Base-by-base conservation (phyloP, 2,329 filamentous ascomycete species). In the Clonostachys byssicola region DNA sequence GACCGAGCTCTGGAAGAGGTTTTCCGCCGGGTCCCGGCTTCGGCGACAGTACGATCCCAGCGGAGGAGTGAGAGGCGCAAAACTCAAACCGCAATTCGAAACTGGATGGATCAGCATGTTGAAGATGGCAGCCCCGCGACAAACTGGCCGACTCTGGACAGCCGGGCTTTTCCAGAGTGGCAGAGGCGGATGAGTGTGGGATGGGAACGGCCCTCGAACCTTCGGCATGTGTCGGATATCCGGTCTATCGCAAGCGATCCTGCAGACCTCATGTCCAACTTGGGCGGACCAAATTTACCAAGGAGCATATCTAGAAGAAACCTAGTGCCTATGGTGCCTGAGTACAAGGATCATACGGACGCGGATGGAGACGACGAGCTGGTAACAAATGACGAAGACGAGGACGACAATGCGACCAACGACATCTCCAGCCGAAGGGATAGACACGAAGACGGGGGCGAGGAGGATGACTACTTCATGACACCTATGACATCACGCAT, bases 1-100 rank as follows among this genome's bases (percentile, higher is more conserved):
- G 92, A 96, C 56, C 85, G 84, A 46, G 92, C 90, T 8, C 71
- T 97, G 18, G 92, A 96, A 54, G 92, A 96, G 60, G 90, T 97
- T 0, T 97, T 97, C 62, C 80, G 89, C 51, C 75, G 80, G 16
- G 81, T 83, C 0, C 89, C 88, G 30, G 85, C 86, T 50, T 73
- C 81, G 44, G 77, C 78, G 8, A 74, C 81, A 3, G 67, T 85
- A 46, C 76, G 79, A 16, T 83, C 78, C 2, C 77, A 81, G 43
- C 74, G 78, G 43, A 75, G 79, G 44, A 75, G 81, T 30, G 85
- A 89, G 54, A 78, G 84, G 51, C 80, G 81, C 36, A 86, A 91
- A 61, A 89, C 86, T 2, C 86, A 87, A 53, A 91, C 85, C 49
- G 88, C 89, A 1, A 91, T 96, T 45, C 85, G 87, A 30, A 85